These are phyloP conservation scores for Candida sanyaensis DNA, from an alignment of 1,139 yeast genomes.

Conservation along the genomic window DNA sequence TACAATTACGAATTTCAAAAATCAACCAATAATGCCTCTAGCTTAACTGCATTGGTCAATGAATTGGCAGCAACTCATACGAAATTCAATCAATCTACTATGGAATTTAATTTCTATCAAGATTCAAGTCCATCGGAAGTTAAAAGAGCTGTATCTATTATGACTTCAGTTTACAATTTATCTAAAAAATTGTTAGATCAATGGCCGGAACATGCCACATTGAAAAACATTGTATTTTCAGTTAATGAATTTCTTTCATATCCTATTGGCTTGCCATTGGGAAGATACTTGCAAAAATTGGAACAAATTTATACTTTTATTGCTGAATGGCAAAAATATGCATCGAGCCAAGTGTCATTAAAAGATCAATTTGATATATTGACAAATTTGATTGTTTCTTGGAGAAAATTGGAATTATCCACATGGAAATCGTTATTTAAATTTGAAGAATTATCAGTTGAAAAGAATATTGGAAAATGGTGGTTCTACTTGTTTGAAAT, in stretches of 20 bases:
- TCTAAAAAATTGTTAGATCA: constrained; percentile 54
- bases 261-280: constrained; percentile 71
- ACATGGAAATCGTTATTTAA: constrained; percentile 82
- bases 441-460: constrained; percentile 60
- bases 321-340: constrained; percentile 93
- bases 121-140: constrained; percentile 68
- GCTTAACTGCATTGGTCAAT: constrained; percentile 45
- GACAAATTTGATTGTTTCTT: constrained; percentile 72
- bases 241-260: constrained; percentile 65
- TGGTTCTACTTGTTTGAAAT: constrained; percentile 91
- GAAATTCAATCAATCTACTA: constrained; percentile 18
- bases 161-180: constrained; percentile 49
- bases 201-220: constrained; percentile 97
- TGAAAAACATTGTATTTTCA: constrained; percentile 67
- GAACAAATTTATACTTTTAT: constrained; percentile 84
- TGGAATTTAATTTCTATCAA: constrained; percentile 62
- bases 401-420: constrained; percentile 86
- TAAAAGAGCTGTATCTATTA: constrained; percentile 53
- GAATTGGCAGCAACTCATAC: constrained; percentile 32
- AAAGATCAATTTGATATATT: constrained; percentile 54
- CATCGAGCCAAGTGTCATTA: constrained; percentile 75
- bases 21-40: constrained; percentile 30
- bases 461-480: constrained; percentile 69
- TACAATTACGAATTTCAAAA: constrained; percentile 20
- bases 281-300: constrained; percentile 73